Base-by-base conservation (phyloP, 208 protist genomes). In the Leishmania aethiopica region DNA sequence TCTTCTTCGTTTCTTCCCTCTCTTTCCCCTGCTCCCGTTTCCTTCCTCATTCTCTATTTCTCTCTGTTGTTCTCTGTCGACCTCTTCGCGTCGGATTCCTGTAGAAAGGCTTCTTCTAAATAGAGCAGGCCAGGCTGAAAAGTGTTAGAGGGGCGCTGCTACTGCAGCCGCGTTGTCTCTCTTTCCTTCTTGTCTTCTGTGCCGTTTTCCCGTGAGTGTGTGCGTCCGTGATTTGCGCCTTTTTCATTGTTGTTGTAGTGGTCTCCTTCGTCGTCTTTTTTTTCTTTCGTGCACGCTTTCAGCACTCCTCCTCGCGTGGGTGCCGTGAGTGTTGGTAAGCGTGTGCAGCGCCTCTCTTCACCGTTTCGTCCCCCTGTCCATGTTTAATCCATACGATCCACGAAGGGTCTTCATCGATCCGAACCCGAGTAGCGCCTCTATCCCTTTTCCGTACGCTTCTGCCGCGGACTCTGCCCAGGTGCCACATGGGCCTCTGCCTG, bases 321-420 rank as follows among this genome's bases (percentile, higher is more conserved):
- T 71, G 32, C 37, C 32, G 57, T 62, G 57, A 62, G 17, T 7
- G 66, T 17, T 71, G 19, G 17, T 35, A 42, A 17, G 66, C 40
- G 32, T 11, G 32, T 25, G 66, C 66, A 5, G 32, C 69, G 69
- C 55, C 35, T 62, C 40, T 40, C 75, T 78, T 72, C 82, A 49
- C 42, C 22, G 17, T 77, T 67, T 78, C 62, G 35, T 55, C 32
- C 64, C 78, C 17, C 28, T 81, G 71, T 22, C 35, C 66, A 28
- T 77, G 35, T 60, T 47, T 51, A 62, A 42, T 77, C 62, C 78
- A 19, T 59, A 69, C 69, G 77, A 86, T 79, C 77, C 72, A 70
- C 77, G 59, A 42, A 72, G 77, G 82, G 82, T 70, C 32, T 79
- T 35, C 59, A 11, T 69, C 53, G 75, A 79, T 64, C 75, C 45